A percentile compares a stretch with the other conserved stretches of the same genome.
phyloP scores from a whole-genome alignment of 2,329 filamentous ascomycete genomes.

The Didymella lethalis region DNA sequence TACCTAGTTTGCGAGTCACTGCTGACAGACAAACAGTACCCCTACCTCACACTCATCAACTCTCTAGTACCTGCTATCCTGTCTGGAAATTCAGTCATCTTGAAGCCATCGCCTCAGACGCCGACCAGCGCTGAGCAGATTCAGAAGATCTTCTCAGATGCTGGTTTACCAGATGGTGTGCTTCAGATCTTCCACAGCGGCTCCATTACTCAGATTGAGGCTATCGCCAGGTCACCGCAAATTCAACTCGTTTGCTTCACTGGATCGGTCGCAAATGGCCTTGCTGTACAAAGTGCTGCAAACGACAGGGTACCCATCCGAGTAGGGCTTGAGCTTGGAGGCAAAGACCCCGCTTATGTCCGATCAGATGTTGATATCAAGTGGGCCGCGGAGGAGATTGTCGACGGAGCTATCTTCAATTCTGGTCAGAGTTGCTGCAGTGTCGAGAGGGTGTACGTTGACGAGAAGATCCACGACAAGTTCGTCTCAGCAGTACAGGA shows the following conservation, averaged over 20 bases:
- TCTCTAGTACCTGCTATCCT: constrained; percentile 90
- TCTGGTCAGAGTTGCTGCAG: constrained; percentile 98
- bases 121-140: constrained; percentile 90
- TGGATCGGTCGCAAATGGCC: constrained; percentile 85
- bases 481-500: constrained; percentile 82
- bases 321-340: constrained; percentile 89
- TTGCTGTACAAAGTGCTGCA: constrained; percentile 85
- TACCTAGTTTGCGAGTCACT: constrained; percentile 13
- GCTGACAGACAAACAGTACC: constrained; percentile 70
- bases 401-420: constrained; percentile 96
- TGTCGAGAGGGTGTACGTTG: constrained; percentile 89
- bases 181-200: constrained; percentile 94
- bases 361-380: constrained; percentile 83
- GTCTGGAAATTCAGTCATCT: constrained; percentile 86
- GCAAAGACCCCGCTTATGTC: constrained; percentile 94
- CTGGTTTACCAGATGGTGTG: constrained; percentile 82
- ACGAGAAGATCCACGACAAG: constrained; percentile 80
- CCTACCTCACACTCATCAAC: constrained; percentile 92
- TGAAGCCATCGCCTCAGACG: constrained; percentile 95
- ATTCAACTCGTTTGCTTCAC: constrained; percentile 91
- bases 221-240: constrained; percentile 77
- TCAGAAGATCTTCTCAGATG: constrained; percentile 75
- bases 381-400: constrained; percentile 93
- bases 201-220: constrained; percentile 76
- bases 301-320: constrained; percentile 79